Base-by-base conservation (phyloP, 768 basidiomycete genomes). In the Rhizopogon sp. region DNA sequence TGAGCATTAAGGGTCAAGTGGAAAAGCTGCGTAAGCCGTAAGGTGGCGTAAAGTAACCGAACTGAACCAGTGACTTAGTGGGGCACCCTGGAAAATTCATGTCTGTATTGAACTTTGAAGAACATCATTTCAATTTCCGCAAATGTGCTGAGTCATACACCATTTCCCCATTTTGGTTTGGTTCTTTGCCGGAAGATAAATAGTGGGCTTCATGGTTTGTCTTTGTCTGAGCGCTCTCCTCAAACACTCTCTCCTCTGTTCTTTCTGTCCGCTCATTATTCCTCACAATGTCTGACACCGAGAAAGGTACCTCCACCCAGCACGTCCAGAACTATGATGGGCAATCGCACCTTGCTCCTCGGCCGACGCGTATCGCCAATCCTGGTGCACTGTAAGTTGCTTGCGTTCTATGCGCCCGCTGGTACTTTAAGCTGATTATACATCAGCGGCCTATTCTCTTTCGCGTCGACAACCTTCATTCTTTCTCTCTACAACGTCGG, bases 401-500 rank as follows among this genome's bases (percentile, higher is more conserved):
- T 8, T 16, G 6, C 9, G 20, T 49, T 25, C 28, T 8, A 25
- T 11, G 20, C 7, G 11, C 39, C 31, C 45, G 4, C 13, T 14
- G 13, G 25, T 11, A 3, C 17, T 42, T 8, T 13, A 1, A 1
- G 25, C 54, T 61, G 0, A 62, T 20, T 14, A 10, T 20, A 8
- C 50, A 39, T 1, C 63, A 89, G 88, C 31, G 90, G 91, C 20
- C 75, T 92, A 39, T 87, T 88, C 67, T 85, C 87, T 39, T 93
- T 93, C 73, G 90, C 91, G 17, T 86, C 87, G 3, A 90, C 91
- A 10, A 91, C 89, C 0, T 77, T 93, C 62, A 83, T 93, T 53
- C 74, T 91, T 35, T 91, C 88, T 5, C 58, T 92, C 58, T 88
- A 79, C 78, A 92, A 92, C 64, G 72, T 81, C 29, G 68, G 76